phyloP scores from a whole-genome alignment of 352 stramenopile genomes.

The Pythium oligandrum region DNA sequence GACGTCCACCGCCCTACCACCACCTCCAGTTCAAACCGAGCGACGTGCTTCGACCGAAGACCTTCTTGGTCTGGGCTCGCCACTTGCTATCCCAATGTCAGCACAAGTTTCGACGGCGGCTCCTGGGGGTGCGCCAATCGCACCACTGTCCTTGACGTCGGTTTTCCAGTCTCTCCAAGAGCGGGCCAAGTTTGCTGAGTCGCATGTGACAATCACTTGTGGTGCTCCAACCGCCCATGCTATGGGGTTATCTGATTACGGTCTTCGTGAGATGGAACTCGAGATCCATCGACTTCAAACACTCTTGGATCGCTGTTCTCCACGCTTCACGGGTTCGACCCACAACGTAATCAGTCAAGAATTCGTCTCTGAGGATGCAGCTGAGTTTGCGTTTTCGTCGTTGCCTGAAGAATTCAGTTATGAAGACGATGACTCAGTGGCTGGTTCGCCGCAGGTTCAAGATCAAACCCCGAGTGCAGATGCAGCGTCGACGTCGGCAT shows the following conservation, averaged over 20 bases:
- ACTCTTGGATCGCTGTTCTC: constrained; percentile 60
- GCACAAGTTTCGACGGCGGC: no score
- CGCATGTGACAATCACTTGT: constrained; percentile 70
- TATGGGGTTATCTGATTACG: constrained; percentile 69
- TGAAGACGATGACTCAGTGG: constrained; percentile 20
- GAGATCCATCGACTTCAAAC: constrained; percentile 64
- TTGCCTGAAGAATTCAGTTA: constrained; percentile 38
- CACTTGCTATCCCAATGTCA: not conserved
- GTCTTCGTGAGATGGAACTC: constrained; percentile 79
- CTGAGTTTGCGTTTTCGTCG: constrained; percentile 46
- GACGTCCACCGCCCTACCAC: constrained; percentile 9
- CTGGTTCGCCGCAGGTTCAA: not conserved
- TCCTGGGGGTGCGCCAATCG: not conserved
- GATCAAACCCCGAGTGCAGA: not conserved
- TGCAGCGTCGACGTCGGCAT: not conserved
- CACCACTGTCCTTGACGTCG: constrained; percentile 1
- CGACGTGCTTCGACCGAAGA: constrained; percentile 45
- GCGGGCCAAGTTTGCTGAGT: constrained; percentile 41
- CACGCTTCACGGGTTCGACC: constrained; percentile 23
- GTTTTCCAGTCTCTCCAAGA: constrained; percentile 12
- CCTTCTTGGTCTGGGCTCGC: constrained; percentile 36
- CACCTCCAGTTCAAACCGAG: constrained; percentile 11
- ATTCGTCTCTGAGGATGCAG: constrained; percentile 44
- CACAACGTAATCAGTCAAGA: constrained; percentile 21
- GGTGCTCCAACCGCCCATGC: constrained; percentile 77